phyloP scores from a whole-genome alignment of 306 rosid genomes.

The Pterocarpus macrocarpus region DNA sequence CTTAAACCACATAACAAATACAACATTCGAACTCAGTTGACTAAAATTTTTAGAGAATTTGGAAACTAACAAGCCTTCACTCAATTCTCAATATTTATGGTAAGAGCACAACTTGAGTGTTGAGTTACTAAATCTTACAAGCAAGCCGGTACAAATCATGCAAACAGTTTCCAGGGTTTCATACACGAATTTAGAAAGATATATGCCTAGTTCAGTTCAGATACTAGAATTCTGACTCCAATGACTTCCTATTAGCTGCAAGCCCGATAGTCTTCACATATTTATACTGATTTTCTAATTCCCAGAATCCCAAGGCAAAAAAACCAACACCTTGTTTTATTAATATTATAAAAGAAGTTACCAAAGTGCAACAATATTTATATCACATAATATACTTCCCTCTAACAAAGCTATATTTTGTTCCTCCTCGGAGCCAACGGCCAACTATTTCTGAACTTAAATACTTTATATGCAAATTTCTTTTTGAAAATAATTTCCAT shows the following conservation, averaged over 20 bases:
- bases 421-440: slow-evolving; percentile 8
- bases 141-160: neutral
- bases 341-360: neutral
- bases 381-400: neutral
- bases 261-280: slow-evolving; percentile 2
- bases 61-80: slow-evolving; percentile 11
- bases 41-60: slow-evolving; percentile 9
- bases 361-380: neutral
- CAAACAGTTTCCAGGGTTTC: no score
- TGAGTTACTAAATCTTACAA: slow-evolving; percentile 24
- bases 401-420: slow-evolving; percentile 1
- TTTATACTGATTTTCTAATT: slow-evolving; percentile 4
- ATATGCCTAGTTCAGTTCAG: neutral
- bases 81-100: slow-evolving; percentile 20
- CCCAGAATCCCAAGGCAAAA: neutral
- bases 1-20: neutral
- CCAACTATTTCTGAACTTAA: no score
- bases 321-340: neutral
- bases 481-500: neutral
- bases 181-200: neutral
- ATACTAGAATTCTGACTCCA: slow-evolving; percentile 26
- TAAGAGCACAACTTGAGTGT: slow-evolving; percentile 3
- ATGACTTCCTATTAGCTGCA: neutral
- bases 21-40: neutral
- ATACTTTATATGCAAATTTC: no score